Percentiles rank a stretch among this genome's conserved stretches.
phyloP scores from a whole-genome alignment of 2,329 filamentous ascomycete species.

The Xylaria multiplex region DNA sequence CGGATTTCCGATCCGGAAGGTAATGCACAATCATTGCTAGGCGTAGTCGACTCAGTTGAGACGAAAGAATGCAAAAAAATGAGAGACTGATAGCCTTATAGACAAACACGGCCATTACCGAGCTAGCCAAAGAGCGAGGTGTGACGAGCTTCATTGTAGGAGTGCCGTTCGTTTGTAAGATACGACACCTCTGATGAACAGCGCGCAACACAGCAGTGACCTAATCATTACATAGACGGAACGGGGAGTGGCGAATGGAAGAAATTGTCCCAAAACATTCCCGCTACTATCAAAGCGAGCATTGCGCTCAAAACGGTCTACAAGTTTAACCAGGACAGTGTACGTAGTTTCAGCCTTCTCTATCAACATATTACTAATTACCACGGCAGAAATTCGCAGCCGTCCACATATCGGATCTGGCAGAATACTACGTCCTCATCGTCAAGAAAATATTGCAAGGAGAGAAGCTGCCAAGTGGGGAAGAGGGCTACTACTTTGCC shows the following conservation, averaged over 20 bases:
- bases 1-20: constrained; percentile 45
- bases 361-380: neutral
- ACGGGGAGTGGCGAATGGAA: constrained; percentile 49
- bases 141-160: constrained; percentile 48
- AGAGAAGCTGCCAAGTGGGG: constrained; percentile 44
- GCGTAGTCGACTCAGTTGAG: neutral
- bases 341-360: constrained; percentile 40
- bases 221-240: constrained; percentile 45
- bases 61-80: neutral
- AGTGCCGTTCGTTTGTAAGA: constrained; percentile 47
- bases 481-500: constrained; percentile 51
- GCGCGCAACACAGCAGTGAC: neutral
- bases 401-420: constrained; percentile 49
- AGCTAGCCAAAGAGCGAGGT: constrained; percentile 44
- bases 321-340: constrained; percentile 49
- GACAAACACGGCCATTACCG: constrained; percentile 47
- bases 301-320: constrained; percentile 46
- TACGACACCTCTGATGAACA: neutral
- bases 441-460: constrained; percentile 45
- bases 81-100: constrained; percentile 23
- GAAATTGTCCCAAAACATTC: constrained; percentile 50
- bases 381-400: constrained; percentile 39
- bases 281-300: constrained; percentile 46
- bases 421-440: constrained; percentile 46
- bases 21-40: constrained; percentile 26